Conservation (phyloP, 2,329 filamentous ascomycete genomes). For the Pseudogymnoascus sp. region DNA sequence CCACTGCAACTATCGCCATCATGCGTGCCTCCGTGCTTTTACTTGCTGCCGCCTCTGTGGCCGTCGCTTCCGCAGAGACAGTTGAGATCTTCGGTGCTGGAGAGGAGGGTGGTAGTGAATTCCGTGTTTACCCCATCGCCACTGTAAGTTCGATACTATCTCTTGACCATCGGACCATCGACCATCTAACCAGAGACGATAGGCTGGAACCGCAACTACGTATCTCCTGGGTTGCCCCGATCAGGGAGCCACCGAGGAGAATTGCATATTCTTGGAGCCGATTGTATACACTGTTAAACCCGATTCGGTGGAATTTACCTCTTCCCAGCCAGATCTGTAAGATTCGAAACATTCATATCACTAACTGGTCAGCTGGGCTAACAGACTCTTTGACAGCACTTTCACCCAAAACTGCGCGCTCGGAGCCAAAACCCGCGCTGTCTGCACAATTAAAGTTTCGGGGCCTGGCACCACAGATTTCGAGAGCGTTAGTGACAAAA, state of each 20-base stretch:
- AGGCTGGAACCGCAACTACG: neutral
- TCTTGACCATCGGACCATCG: neutral
- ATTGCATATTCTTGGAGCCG: neutral
- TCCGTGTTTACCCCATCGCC: neutral
- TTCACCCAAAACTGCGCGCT: neutral
- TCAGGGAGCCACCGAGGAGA: neutral
- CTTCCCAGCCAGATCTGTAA: neutral
- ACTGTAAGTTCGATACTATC: neutral
- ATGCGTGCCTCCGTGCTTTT: constrained; percentile 5
- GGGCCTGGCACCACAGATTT: neutral
- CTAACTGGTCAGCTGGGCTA: neutral
- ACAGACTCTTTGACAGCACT: neutral
- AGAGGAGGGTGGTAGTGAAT: neutral
- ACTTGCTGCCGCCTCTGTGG: neutral
- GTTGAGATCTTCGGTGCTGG: neutral
- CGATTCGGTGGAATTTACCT: neutral
- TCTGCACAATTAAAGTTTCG: neutral
- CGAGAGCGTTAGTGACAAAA: neutral
- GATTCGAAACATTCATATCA: neutral
- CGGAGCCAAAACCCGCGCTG: neutral
- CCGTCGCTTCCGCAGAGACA: neutral
- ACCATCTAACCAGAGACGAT: neutral
- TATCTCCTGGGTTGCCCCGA: neutral
- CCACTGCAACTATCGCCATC: neutral
- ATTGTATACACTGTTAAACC: neutral